Evolutionary conservation across 768 basidiomycete genomes (phyloP).

Genomic region (Mycena alexandri): DNA sequence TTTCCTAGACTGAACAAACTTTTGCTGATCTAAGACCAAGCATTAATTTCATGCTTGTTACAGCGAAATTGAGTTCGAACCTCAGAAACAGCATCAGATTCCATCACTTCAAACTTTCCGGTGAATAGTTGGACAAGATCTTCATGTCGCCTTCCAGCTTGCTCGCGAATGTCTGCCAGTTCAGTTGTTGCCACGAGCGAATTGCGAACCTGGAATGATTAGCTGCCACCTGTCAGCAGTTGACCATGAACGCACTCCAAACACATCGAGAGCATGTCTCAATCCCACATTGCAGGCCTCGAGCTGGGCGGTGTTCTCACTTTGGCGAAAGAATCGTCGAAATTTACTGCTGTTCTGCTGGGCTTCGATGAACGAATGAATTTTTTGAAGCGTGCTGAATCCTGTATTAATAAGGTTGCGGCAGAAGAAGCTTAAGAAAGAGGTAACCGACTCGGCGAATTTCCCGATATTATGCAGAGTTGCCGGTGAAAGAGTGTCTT

Average conservation of each 20-base stretch:
- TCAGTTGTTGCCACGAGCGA: slow-evolving; percentile 11
- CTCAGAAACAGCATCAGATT: slow-evolving; percentile 6
- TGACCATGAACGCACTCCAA: slow-evolving; percentile 17
- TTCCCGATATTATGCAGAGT: slow-evolving; percentile 19
- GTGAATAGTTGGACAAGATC: slow-evolving; percentile 16
- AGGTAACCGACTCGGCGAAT: slow-evolving; percentile 16
- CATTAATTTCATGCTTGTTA: neutral
- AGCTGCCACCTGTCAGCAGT: neutral
- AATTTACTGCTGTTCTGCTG: slow-evolving; percentile 24
- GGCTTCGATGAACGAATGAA: slow-evolving; percentile 15
- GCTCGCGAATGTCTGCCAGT: slow-evolving; percentile 9
- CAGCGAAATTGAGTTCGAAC: slow-evolving; percentile 10
- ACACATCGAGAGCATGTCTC: slow-evolving; percentile 15
- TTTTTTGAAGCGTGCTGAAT: slow-evolving; percentile 32
- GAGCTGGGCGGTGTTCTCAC: slow-evolving; percentile 23
- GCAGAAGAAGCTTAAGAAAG: neutral
- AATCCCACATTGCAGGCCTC: slow-evolving; percentile 23
- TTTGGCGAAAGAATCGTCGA: slow-evolving; percentile 18
- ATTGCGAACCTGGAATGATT: slow-evolving; percentile 3
- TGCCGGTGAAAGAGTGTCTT: slow-evolving; percentile 11
- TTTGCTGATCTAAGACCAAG: slow-evolving; percentile 6
- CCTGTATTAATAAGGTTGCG: neutral
- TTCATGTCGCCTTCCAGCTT: slow-evolving; percentile 14
- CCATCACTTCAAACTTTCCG: neutral
- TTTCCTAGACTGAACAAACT: slow-evolving; percentile 10